These are phyloP conservation scores for Elaeis oleifera DNA, from an alignment of 202 grass and related monocot species.

Conservation along the genomic window DNA sequence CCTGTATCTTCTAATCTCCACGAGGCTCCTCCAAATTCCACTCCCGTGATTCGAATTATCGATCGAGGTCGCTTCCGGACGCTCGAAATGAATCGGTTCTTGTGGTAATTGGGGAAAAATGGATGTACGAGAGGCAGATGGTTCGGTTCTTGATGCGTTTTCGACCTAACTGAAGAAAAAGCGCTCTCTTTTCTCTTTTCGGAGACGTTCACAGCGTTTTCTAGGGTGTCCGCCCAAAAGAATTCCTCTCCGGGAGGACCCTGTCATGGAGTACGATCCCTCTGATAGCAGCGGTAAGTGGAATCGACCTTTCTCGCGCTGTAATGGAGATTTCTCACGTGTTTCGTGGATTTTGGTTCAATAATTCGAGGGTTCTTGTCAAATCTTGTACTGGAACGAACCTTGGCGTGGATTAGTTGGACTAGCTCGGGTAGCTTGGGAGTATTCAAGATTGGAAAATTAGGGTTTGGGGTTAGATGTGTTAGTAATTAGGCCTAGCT, in stretches of 20 bases:
- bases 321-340: no score
- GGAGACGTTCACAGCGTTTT: neutral
- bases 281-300: slow-evolving; percentile 15
- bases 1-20: neutral
- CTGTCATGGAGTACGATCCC: slow-evolving; percentile 3
- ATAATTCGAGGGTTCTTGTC: neutral
- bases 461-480: no score
- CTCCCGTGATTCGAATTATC: neutral
- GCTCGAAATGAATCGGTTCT: neutral
- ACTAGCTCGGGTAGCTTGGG: no score
- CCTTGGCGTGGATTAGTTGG: no score
- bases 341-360: neutral
- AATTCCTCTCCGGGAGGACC: neutral
- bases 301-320: no score
- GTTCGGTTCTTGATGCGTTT: neutral
- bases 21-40: neutral
- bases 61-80: neutral
- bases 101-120: no score
- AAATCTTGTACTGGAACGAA: neutral
- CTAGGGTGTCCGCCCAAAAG: neutral
- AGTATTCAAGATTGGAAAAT: no score
- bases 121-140: neutral
- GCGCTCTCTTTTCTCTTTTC: neutral
- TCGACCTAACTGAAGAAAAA: neutral
- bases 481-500: no score